Conservation (phyloP, 73 alveolate genomes). For the Effrenium voratum region DNA sequence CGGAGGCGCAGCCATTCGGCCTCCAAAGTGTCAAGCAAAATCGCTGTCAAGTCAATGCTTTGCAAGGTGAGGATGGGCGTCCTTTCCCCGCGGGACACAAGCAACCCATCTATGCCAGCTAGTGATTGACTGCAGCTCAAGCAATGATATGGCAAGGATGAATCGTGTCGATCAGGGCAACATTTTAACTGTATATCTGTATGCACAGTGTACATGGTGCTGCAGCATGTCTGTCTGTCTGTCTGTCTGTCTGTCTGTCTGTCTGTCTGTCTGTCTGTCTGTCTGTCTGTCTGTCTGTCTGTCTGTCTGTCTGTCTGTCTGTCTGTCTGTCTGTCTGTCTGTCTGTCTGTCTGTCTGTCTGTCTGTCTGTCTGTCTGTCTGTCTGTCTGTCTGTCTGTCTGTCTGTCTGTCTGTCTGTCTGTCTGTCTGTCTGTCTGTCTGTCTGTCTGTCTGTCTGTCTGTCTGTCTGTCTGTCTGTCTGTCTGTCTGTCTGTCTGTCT, state of each 20-base stretch:
- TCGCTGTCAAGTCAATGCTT: too few relatives aligned
- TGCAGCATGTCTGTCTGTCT: not conserved
- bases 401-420: not conserved
- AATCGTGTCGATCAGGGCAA: too few relatives aligned
- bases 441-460: not conserved
- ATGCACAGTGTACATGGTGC: too few relatives aligned
- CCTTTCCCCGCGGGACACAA: too few relatives aligned
- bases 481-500: not conserved
- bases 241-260: not conserved
- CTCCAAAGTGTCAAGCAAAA: too few relatives aligned
- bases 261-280: not conserved
- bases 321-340: not conserved
- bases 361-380: not conserved
- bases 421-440: not conserved
- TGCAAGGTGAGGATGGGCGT: too few relatives aligned
- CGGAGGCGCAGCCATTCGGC: too few relatives aligned
- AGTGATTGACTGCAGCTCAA: too few relatives aligned
- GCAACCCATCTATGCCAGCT: too few relatives aligned
- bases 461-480: not conserved
- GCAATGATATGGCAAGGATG: too few relatives aligned
- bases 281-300: not conserved
- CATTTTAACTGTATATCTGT: too few relatives aligned
- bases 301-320: not conserved
- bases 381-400: not conserved
- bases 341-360: not conserved